Base-by-base conservation (phyloP, 345 rosid species). In the Hypericum perforatum region DNA sequence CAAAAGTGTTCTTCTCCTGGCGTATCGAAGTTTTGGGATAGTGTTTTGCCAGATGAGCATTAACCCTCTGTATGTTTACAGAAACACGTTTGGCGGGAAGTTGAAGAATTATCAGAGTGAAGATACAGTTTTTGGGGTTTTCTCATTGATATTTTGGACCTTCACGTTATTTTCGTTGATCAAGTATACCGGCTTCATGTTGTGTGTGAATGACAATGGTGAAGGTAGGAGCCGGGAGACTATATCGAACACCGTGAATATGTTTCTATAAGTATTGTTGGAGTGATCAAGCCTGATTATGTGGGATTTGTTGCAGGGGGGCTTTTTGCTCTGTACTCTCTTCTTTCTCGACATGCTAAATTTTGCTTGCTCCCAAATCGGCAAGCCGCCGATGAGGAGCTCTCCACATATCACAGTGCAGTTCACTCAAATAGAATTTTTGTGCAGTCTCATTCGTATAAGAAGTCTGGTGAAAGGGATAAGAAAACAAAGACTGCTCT, bases 371-470 rank as follows among this genome's bases (percentile, higher is more conserved):
- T 85, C 69, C 97, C 95, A 8, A 92, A 88, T 66, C 81, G 82
- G 57, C 98, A 92, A 69, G 82, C 89, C 0, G 88, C 86, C 3
- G 98, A 92, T 53, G 97, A 88, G 75, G 98, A 88, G 72, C 80
- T 88, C 59, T 81, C 97, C 11, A 70, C 79, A 0, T 92, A 88
- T 79, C 74, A 80, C 39, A 69, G 66, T 9, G 71, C 70, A 9
- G 75, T 77, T 29, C 66, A 77, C 45, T 58, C 81, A 2, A 63
- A 41, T 61, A 81, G 82, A 69, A 73, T 59, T 22, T 22, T 22
- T 62, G 12, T 39, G 43, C 73, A 59, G 58, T 58, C 78, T 13
- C 72, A 82, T 64, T 64, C 68, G 36, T 63, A 67, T 59, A 89
- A 74, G 72, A 72, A 63, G 66, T 69, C 78, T 50, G 67, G 71